A percentile compares a stretch with the other conserved stretches of the same genome.
phyloP scores from a whole-genome alignment of 2,329 filamentous ascomycete genomes.

The Orbilia quercus region DNA sequence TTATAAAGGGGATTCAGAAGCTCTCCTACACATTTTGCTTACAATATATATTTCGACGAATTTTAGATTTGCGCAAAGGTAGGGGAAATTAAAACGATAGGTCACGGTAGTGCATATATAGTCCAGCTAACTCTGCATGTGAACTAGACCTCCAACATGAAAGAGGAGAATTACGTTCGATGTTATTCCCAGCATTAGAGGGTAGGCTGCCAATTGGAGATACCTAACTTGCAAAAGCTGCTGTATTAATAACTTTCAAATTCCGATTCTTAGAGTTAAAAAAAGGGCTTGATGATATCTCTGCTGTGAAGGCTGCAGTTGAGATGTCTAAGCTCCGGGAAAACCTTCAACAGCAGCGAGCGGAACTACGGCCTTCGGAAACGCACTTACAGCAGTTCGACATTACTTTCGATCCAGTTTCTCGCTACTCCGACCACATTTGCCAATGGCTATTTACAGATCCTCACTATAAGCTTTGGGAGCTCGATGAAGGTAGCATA shows the following conservation, averaged over 20 bases:
- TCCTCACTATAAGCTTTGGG: conserved; percentile 38
- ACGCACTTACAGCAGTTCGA: conserved; percentile 39
- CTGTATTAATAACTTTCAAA: neutral
- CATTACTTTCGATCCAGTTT: conserved; percentile 32
- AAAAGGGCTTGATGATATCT: conserved; percentile 35
- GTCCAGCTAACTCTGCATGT: neutral
- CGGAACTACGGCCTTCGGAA: conserved; percentile 32
- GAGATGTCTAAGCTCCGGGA: conserved; percentile 34
- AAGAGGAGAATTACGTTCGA: conserved; percentile 28
- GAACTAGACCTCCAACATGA: conserved; percentile 30
- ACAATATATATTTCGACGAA: neutral
- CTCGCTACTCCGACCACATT: conserved; percentile 38
- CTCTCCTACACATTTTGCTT: neutral
- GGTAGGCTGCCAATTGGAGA: conserved; percentile 7
- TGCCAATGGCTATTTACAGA: conserved; percentile 53
- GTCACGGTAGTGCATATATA: neutral
- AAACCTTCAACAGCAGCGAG: conserved; percentile 21
- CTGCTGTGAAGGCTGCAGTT: conserved; percentile 10
- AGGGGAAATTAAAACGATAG: neutral
- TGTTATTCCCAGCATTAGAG: conserved; percentile 39
- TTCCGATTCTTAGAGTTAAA: conserved; percentile 9
- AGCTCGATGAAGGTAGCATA: conserved; percentile 18
- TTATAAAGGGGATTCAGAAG: neutral
- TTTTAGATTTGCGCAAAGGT: conserved; percentile 45
- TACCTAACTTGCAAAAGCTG: neutral